Percentiles rank a stretch among this genome's conserved stretches.
Conservation (phyloP, 306 rosid species). For the Glycine tomentella region DNA sequence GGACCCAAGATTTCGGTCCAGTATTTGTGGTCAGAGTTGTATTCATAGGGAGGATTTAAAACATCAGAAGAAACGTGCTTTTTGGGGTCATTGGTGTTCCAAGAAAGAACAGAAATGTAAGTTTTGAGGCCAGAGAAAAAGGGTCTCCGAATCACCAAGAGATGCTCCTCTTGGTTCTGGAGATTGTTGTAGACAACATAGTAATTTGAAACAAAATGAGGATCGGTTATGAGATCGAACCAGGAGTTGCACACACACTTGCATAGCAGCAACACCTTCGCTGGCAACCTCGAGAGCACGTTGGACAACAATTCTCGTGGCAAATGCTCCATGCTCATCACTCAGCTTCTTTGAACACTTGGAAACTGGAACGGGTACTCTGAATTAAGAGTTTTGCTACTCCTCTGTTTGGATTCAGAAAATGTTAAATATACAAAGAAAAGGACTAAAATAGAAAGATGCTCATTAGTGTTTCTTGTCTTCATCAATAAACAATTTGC, state of each 20-base stretch:
- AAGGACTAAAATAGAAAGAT: neutral
- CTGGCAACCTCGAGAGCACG: conserved; percentile 21
- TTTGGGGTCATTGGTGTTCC: neutral
- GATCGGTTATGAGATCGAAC: conserved; percentile 29
- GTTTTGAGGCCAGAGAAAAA: conserved; percentile 36
- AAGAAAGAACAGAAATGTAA: conserved; percentile 36
- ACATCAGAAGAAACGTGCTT: neutral
- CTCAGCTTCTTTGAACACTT: too few species aligned
- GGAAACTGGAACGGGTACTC: neutral
- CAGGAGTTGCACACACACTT: conserved; percentile 22
- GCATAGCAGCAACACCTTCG: neutral
- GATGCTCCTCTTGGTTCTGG: neutral
- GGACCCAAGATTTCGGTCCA: conserved; percentile 41
- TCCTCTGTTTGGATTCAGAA: neutral
- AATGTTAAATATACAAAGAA: neutral
- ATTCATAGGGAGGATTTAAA: conserved; percentile 12
- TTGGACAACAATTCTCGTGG: conserved; percentile 12
- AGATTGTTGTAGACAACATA: conserved; percentile 3
- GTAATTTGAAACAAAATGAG: conserved; percentile 4
- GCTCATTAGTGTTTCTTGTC: neutral
- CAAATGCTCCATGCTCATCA: neutral
- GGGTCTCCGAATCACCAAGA: conserved; percentile 25
- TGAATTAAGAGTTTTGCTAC: neutral
- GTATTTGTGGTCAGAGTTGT: conserved; percentile 13
- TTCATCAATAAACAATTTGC: neutral